Conservation (phyloP, 2,329 filamentous ascomycete genomes). For the Pseudogymnoascus sp. region DNA sequence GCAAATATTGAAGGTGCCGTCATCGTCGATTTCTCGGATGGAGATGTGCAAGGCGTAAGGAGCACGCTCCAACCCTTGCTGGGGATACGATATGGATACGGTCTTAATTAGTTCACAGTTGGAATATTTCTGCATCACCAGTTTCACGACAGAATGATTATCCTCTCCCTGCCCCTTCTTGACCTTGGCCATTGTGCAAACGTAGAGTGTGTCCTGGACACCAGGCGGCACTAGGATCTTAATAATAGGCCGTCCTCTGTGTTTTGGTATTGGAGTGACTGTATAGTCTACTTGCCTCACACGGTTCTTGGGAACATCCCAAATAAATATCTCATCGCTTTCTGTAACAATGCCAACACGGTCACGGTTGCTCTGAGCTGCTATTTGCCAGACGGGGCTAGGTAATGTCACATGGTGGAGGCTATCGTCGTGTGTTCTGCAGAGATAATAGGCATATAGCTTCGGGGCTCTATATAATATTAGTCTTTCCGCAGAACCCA, state of each 20-base stretch:
- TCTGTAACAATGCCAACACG: not conserved
- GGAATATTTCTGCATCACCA: conserved; percentile 7
- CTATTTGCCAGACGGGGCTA: not conserved
- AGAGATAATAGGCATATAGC: not conserved
- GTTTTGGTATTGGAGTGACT: not conserved
- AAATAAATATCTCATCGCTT: not conserved
- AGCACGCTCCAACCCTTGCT: not conserved
- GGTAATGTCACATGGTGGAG: not conserved
- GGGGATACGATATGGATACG: not conserved
- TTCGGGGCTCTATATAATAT: not conserved
- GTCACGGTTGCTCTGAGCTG: not conserved
- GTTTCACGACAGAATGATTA: not conserved
- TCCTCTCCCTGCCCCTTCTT: not conserved
- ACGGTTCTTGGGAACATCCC: not conserved
- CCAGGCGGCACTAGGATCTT: not conserved
- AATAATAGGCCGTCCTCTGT: not conserved
- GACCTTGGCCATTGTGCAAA: not conserved
- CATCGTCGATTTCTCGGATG: conserved; percentile 8
- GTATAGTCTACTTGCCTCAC: not conserved
- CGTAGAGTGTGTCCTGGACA: not conserved
- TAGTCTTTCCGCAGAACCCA: not conserved
- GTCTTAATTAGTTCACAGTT: not conserved
- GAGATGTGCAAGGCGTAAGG: not conserved
- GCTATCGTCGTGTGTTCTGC: not conserved
- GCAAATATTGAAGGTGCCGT: not conserved